Percentiles rank a stretch among this genome's conserved stretches.
phyloP scores from a whole-genome alignment of 164 flowering plant species.

The Macadamia integrifolia region DNA sequence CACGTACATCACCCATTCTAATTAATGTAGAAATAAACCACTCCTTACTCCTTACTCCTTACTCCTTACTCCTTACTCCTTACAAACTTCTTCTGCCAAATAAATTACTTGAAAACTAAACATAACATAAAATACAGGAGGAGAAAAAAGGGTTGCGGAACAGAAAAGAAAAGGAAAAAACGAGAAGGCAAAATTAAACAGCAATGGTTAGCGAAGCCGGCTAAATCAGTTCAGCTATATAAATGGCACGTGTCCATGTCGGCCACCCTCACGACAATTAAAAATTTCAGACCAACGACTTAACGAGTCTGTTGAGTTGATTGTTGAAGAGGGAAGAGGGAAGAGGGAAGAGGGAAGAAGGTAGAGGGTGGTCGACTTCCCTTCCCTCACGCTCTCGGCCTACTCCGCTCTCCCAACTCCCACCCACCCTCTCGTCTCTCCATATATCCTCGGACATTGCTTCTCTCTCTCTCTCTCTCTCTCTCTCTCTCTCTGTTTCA shows the following conservation, averaged over 20 bases:
- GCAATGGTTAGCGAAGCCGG: slow-evolving; percentile 6
- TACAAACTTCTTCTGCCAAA: too few species aligned
- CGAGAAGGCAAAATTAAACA: not conserved
- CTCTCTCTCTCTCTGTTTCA: not conserved
- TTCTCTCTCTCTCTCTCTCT: not conserved
- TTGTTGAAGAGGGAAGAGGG: too few species aligned
- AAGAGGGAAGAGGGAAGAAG: too few species aligned
- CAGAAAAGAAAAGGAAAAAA: not conserved
- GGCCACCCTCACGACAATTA: slow-evolving; percentile 25
- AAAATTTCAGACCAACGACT: not conserved
- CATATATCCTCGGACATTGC: not conserved
- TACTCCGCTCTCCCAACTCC: too few species aligned
- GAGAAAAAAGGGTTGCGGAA: too few species aligned
- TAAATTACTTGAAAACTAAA: too few species aligned
- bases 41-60: too few species aligned
- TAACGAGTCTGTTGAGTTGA: slow-evolving; percentile 11
- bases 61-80: not conserved
- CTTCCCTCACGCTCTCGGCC: not conserved
- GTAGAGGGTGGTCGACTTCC: not conserved
- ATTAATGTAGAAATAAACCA: too few species aligned
- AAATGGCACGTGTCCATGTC: slow-evolving; percentile 23
- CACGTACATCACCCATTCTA: too few species aligned
- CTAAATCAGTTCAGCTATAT: slow-evolving; percentile 3
- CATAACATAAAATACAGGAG: too few species aligned
- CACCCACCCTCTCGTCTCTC: too few species aligned